These are phyloP conservation scores for Aeschynomene evenia DNA, from an alignment of 306 rosid genomes.

Conservation along the genomic window DNA sequence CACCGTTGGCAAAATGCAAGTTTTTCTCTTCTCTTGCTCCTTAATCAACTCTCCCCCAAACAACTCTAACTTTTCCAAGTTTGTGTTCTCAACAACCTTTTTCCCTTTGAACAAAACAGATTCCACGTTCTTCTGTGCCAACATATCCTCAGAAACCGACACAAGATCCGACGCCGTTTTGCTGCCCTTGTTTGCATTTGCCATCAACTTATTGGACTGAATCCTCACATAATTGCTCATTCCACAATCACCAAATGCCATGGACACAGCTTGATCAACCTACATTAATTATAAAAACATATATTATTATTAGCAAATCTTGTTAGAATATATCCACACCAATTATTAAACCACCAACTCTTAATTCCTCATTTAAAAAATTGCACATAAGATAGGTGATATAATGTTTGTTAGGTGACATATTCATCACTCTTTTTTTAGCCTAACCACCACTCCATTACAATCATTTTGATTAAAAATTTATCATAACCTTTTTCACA, in stretches of 20 bases:
- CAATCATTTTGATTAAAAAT: background rate
- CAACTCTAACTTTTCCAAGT: slow-evolving; percentile 64
- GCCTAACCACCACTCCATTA: slow-evolving; percentile 36
- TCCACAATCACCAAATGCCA: slow-evolving; percentile 78
- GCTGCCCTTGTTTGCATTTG: slow-evolving; percentile 12
- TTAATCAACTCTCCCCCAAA: slow-evolving; percentile 66
- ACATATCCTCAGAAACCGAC: slow-evolving; percentile 55
- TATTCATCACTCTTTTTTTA: slow-evolving; percentile 16
- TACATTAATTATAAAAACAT: slow-evolving; percentile 27
- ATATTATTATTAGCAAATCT: background rate
- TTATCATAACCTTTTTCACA: background rate
- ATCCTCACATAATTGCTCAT: slow-evolving; percentile 67
- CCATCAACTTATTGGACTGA: slow-evolving; percentile 60
- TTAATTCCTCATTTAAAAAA: background rate
- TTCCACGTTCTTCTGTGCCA: slow-evolving; percentile 72
- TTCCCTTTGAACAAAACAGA: slow-evolving; percentile 73
- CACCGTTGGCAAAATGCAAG: slow-evolving; percentile 60
- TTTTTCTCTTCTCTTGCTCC: slow-evolving; percentile 78
- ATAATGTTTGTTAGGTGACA: slow-evolving; percentile 36
- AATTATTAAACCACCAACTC: slow-evolving; percentile 36
- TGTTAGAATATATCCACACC: slow-evolving; percentile 22
- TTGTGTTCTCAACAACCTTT: slow-evolving; percentile 58
- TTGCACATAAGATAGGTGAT: background rate
- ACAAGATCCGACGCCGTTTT: slow-evolving; percentile 46
- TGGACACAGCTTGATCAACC: slow-evolving; percentile 95